A percentile compares a stretch with the other conserved stretches of the same genome.
Evolutionary conservation across 2,329 filamentous ascomycete species (phyloP).

Genomic region (Paraphoma sp.): DNA sequence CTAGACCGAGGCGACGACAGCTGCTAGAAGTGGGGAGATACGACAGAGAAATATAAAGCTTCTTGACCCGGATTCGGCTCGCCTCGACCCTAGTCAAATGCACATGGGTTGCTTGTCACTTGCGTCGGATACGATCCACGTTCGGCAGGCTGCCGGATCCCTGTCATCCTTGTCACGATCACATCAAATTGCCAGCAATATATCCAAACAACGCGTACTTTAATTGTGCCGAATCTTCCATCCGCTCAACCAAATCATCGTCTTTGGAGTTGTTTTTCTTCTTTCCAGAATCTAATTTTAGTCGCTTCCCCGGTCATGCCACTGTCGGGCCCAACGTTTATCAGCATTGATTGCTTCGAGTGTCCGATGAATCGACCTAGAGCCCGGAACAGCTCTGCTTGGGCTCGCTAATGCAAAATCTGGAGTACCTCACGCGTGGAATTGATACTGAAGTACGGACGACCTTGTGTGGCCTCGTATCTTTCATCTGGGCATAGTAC

Average conservation of each 20-base stretch:
- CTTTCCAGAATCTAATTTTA: slow-evolving; percentile 17
- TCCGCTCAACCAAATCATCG: slow-evolving; percentile 28
- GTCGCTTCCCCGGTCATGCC: slow-evolving; percentile 31
- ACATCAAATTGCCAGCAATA: slow-evolving; percentile 41
- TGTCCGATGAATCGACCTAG: slow-evolving; percentile 29
- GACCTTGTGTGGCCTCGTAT: slow-evolving; percentile 33
- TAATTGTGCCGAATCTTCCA: slow-evolving; percentile 30
- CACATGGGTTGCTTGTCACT: slow-evolving; percentile 27
- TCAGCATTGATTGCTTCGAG: slow-evolving; percentile 25
- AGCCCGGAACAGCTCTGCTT: slow-evolving; percentile 28
- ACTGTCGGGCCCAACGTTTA: slow-evolving; percentile 22
- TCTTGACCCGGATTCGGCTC: slow-evolving; percentile 14
- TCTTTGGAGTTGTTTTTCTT: slow-evolving; percentile 1
- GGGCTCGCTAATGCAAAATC: slow-evolving; percentile 24
- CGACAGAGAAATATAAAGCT: slow-evolving; percentile 14
- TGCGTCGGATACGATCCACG: slow-evolving; percentile 24
- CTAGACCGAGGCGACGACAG: slow-evolving; percentile 19
- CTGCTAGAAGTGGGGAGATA: slow-evolving; percentile 10
- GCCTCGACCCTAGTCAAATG: slow-evolving; percentile 18
- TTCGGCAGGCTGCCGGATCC: slow-evolving; percentile 35
- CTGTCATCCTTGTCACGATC: slow-evolving; percentile 22
- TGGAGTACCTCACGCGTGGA: slow-evolving; percentile 29
- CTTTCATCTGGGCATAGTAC: slow-evolving; percentile 42
- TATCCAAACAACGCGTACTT: slow-evolving; percentile 39
- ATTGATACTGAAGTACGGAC: slow-evolving; percentile 15